Evolutionary conservation across 768 basidiomycete genomes (phyloP).

Genomic region (Termitomyces sp.): DNA sequence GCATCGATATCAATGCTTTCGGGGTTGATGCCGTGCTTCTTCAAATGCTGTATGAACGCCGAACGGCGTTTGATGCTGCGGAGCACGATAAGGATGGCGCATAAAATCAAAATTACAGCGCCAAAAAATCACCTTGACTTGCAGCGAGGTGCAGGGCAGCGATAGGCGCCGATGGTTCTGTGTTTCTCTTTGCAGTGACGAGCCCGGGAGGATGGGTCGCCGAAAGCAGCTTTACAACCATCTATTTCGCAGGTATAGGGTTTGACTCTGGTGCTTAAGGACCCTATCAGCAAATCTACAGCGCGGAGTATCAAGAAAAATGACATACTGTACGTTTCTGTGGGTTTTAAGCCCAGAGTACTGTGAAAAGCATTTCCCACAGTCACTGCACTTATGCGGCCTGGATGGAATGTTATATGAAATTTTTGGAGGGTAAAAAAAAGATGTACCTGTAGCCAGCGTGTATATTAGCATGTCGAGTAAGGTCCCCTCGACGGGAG

Average conservation of each 20-base stretch:
- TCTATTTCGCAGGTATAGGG: conserved; percentile 45
- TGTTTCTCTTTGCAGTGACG: conserved; percentile 65
- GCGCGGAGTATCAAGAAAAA: not conserved
- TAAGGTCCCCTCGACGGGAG: conserved; percentile 52
- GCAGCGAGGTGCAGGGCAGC: conserved; percentile 41
- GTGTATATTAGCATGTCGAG: conserved; percentile 50
- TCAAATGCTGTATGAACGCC: conserved; percentile 49
- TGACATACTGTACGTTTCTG: conserved; percentile 56
- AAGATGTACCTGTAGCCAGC: conserved; percentile 40
- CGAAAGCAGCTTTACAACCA: conserved; percentile 46
- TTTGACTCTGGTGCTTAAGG: conserved; percentile 40
- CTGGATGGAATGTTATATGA: conserved; percentile 23
- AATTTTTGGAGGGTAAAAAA: not conserved
- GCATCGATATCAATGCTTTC: conserved; percentile 24
- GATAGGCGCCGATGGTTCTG: conserved; percentile 30
- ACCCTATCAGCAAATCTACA: not conserved
- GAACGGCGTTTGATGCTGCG: conserved; percentile 60
- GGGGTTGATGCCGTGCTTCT: conserved; percentile 38
- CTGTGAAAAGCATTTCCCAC: conserved; percentile 55
- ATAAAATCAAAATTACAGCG: not conserved
- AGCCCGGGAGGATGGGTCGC: conserved; percentile 64
- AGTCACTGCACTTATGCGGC: conserved; percentile 43
- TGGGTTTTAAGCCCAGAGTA: conserved; percentile 58
- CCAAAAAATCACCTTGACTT: conserved; percentile 33
- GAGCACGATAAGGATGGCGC: not conserved